Base-by-base conservation (phyloP, 768 basidiomycete genomes). In the Megacollybia marginata region DNA sequence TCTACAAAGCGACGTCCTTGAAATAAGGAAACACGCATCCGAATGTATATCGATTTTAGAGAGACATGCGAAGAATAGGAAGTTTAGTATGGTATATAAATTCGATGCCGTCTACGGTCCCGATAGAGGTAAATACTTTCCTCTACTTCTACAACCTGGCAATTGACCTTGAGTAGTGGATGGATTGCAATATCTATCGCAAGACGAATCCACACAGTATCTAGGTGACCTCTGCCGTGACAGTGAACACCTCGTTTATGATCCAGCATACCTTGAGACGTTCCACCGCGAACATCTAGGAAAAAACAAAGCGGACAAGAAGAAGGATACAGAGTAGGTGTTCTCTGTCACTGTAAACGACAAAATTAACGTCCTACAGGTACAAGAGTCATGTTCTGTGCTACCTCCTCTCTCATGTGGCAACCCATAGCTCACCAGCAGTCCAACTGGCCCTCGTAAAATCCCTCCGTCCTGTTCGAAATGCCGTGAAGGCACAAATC, bases 321-420 rank as follows among this genome's bases (percentile, higher is more conserved):
- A 74, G 65, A 81, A 78, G 52, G 71, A 74, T 44, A 53, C 63
- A 1, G 71, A 73, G 80, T 85, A 57, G 56, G 80, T 69, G n/a
- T 6, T 18, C 47, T 42, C 31, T 19, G 31, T 48, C 34, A 3
- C 7, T 16, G 31, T 40, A 42, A 33, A 7, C 28, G 35, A 12
- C 38, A 16, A 47, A 19, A 46, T 53, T 28, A 7, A 33, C 43
- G 9, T 56, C 42, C 28, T 18, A 50, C 36, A 91, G 90, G 48
- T 82, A 83, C 63, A 88, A 81, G 59, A 76, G 78, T 52, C 77
- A 82, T 11, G 68, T 93, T 40, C 59, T 89, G 38, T 90, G 85
- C 59, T 92, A 78, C 63, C 63, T 96, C 0, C 67, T 89, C 6
- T 93, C 93, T 1, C 94, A 97, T 61, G 71, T 86, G 54, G 73